Percentiles rank a stretch among this genome's conserved stretches.
phyloP scores from a whole-genome alignment of 2,329 filamentous ascomycete genomes.

The Fusarium abutilonis region DNA sequence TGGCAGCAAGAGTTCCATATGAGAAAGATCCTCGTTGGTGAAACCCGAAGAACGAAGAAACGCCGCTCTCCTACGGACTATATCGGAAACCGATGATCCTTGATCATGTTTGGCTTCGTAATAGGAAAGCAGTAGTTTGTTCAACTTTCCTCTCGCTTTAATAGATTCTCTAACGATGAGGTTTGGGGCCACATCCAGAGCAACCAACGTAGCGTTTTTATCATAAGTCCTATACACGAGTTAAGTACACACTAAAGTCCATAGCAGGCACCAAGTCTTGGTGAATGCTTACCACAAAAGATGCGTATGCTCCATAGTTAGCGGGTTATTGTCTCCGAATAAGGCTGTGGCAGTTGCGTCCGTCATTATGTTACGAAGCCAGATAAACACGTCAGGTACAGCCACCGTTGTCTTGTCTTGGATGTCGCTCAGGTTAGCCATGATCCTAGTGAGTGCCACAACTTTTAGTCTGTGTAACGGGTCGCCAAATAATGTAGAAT shows the following conservation, averaged over 20 bases:
- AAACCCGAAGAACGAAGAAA: slow-evolving; percentile 47
- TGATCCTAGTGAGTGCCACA: not conserved
- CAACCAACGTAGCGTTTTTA: slow-evolving; percentile 6
- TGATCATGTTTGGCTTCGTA: slow-evolving; percentile 45
- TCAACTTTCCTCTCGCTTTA: slow-evolving; percentile 43
- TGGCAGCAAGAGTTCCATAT: slow-evolving; percentile 47
- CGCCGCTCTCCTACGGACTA: slow-evolving; percentile 44
- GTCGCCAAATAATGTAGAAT: slow-evolving; percentile 19
- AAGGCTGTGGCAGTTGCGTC: slow-evolving; percentile 52
- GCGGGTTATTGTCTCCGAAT: slow-evolving; percentile 56
- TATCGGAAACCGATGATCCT: slow-evolving; percentile 40
- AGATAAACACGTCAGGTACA: slow-evolving; percentile 50
- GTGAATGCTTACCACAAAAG: slow-evolving; percentile 48
- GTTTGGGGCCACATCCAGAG: slow-evolving; percentile 1
- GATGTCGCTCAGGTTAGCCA: slow-evolving; percentile 10
- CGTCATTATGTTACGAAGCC: slow-evolving; percentile 52
- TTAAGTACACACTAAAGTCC: not conserved
- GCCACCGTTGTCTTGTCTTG: not conserved
- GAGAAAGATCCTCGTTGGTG: slow-evolving; percentile 40
- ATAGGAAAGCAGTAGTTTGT: slow-evolving; percentile 45
- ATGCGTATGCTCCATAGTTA: slow-evolving; percentile 44
- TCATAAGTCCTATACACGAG: slow-evolving; percentile 7
- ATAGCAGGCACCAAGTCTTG: too few relatives aligned
- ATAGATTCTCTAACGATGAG: slow-evolving; percentile 4
- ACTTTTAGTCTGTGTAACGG: slow-evolving; percentile 20